Percentiles rank a stretch among this genome's conserved stretches.
These are phyloP conservation scores for Groenewaldozyma salmanticensis DNA, from an alignment of 805 yeast genomes.

Conservation along the genomic window DNA sequence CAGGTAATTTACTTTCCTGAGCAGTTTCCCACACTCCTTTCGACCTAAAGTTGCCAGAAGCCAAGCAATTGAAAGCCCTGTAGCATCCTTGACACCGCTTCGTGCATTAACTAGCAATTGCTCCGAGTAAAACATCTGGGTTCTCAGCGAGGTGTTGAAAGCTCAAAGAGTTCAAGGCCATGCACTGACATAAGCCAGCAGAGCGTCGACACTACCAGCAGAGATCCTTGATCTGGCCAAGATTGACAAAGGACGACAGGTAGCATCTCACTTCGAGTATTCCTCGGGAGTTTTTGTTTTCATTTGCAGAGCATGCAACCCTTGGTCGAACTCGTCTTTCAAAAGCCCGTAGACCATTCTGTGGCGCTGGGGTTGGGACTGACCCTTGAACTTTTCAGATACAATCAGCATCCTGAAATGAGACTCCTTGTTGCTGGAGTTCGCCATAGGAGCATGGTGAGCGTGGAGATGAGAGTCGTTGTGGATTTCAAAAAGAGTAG, in stretches of 20 bases:
- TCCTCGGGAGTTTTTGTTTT: slow-evolving; percentile 69
- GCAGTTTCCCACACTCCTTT: too few species aligned
- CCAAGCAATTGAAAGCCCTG: slow-evolving; percentile 9
- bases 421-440: slow-evolving; percentile 68
- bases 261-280: too few species aligned
- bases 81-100: background rate
- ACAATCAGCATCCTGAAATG: slow-evolving; percentile 73
- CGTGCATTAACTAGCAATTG: background rate
- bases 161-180: too few species aligned
- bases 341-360: slow-evolving; percentile 59
- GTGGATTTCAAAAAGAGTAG: slow-evolving; percentile 43
- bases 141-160: too few species aligned
- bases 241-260: too few species aligned
- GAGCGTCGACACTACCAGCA: too few species aligned
- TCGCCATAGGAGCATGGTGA: slow-evolving; percentile 74
- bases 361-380: slow-evolving; percentile 65
- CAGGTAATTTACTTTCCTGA: too few species aligned
- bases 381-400: slow-evolving; percentile 56
- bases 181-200: too few species aligned
- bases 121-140: slow-evolving; percentile 7
- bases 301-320: slow-evolving; percentile 83
- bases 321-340: slow-evolving; percentile 59
- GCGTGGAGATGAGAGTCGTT: slow-evolving; percentile 87
- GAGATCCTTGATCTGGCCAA: too few species aligned
- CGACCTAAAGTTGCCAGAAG: slow-evolving; percentile 10